These are phyloP conservation scores for Sextonia rubra DNA, from an alignment of 164 flowering plant species.

Conservation along the genomic window DNA sequence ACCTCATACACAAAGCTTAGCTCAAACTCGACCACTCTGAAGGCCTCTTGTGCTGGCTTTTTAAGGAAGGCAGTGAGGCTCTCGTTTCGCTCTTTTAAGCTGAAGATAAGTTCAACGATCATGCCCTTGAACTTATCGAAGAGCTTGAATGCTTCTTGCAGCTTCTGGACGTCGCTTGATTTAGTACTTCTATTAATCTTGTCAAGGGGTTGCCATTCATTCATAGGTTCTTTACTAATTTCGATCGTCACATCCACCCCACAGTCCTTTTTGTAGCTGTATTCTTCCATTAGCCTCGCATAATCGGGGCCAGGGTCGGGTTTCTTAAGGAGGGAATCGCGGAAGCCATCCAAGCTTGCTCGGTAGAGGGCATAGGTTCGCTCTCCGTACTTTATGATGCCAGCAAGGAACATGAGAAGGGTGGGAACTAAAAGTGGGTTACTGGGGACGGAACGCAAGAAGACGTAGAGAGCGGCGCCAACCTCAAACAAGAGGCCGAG, in stretches of 20 bases:
- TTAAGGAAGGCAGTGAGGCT: slow-evolving; percentile 14
- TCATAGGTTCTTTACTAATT: neutral
- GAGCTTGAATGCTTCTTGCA: no score
- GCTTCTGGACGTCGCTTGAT: no score
- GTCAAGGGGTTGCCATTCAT: no score
- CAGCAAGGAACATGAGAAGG: slow-evolving; percentile 30
- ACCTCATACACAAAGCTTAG: slow-evolving; percentile 26
- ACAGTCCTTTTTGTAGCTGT: slow-evolving; percentile 23
- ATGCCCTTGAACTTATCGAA: slow-evolving; percentile 17
- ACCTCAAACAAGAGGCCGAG: slow-evolving; percentile 29
- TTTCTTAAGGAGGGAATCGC: neutral
- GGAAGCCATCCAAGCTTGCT: slow-evolving; percentile 28
- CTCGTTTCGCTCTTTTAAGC: slow-evolving; percentile 15
- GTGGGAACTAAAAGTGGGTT: slow-evolving; percentile 26
- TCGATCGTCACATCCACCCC: slow-evolving; percentile 21
- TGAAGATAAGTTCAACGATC: slow-evolving; percentile 24
- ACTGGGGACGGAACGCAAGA: slow-evolving; percentile 21
- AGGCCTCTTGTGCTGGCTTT: slow-evolving; percentile 1
- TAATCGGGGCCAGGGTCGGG: slow-evolving; percentile 31
- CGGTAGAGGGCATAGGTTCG: slow-evolving; percentile 32
- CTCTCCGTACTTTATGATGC: slow-evolving; percentile 40
- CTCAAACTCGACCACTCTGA: slow-evolving; percentile 25
- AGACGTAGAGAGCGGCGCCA: slow-evolving; percentile 26
- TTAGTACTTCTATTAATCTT: no score
- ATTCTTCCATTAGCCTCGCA: slow-evolving; percentile 40